Evolutionary conservation across 805 yeast genomes (phyloP), one percentile per base, ranked within the genome.

Genomic region (Millerozyma acaciae): DNA sequence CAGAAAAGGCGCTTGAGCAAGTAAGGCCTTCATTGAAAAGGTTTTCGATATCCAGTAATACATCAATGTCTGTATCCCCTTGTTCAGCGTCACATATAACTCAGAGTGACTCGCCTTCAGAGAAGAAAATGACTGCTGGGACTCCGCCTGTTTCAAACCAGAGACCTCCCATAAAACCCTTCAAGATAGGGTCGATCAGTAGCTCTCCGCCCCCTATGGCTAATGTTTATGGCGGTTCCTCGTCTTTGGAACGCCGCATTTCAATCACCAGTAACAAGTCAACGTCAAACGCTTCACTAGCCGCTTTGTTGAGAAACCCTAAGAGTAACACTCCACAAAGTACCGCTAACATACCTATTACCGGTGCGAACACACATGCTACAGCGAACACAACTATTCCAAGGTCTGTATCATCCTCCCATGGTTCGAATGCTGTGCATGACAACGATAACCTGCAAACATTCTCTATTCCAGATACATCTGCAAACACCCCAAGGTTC

Each of bases 141-240:
- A 31, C 43, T 0, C 47, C 43, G 4, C 49, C 48, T 3, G 40
- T 33, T 14, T 20, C 26, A 13, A 36, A 44, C n/a, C 31, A 36
- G 23, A 31, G 55, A 19, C 58, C 75, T 34, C 41, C 66, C 4
- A 68, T 76, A 10, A 81, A 76, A 39, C 78, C 84, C 3, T 80
- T 80, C 57, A 77, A 74, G 40, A 73, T 76, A 3, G 84, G 85
- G 0, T 75, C 85, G 0, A 61, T 80, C 20, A 58, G 76, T 12
- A 55, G 49, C 26, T 61, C 70, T 1, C 67, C 70, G 1, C 61
- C 73, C 42, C 47, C 67, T 48, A 37, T 61, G 44, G 26, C 60
- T 50, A 37, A 45, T 10, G 32, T 39, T 2, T 33, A 38, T 34
- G 35, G 32, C 9, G 40, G 44, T 8, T 38, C 50, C 7, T 43